These are phyloP conservation scores for Neurospora sp. DNA, from an alignment of 495 filamentous ascomycete genomes.

Conservation along the genomic window DNA sequence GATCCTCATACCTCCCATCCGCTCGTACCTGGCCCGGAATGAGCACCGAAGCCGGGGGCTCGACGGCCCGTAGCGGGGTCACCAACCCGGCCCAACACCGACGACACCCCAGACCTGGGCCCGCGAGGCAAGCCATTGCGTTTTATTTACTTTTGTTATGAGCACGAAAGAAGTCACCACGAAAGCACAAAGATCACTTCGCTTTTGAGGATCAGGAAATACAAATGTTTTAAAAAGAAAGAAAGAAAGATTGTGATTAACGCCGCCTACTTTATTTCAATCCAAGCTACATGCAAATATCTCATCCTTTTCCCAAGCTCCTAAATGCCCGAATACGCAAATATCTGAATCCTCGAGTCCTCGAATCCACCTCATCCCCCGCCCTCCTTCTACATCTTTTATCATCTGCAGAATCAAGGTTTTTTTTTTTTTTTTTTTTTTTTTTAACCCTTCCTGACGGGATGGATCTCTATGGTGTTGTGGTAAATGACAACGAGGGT, in stretches of 20 bases:
- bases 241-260: not conserved
- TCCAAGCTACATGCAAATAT: too few relatives aligned
- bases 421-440: not conserved
- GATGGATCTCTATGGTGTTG: too few relatives aligned
- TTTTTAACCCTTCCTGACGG: too few relatives aligned
- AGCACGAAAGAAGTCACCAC: not conserved
- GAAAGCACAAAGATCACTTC: not conserved
- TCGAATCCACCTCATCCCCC: not conserved
- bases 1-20: not conserved
- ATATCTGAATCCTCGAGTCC: not conserved
- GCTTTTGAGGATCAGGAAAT: accelerated
- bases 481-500: too few relatives aligned
- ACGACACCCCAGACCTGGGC: not conserved
- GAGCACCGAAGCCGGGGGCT: not conserved
- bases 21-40: not conserved
- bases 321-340: not conserved
- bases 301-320: not conserved
- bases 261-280: not conserved
- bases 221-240: not conserved
- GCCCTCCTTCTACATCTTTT: not conserved
- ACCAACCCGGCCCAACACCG: not conserved
- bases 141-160: not conserved
- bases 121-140: too few relatives aligned
- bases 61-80: not conserved
- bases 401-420: not conserved